Base-by-base conservation (phyloP, 495 filamentous ascomycete species). In the Podospora pseudopauciseta region DNA sequence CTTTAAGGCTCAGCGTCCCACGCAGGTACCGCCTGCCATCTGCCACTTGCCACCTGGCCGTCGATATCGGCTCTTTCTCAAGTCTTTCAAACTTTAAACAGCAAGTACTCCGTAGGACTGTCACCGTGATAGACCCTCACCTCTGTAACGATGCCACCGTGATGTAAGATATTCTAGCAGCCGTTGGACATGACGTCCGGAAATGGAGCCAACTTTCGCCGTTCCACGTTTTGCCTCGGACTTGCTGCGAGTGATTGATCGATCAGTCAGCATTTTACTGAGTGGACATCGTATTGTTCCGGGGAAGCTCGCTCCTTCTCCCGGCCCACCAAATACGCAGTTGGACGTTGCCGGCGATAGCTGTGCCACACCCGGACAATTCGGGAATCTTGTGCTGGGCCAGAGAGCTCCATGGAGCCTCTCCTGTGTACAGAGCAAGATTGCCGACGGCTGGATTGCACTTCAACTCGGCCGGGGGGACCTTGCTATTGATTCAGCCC, bases 131-230 rank as follows among this genome's bases (percentile, higher is more conserved):
- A 32, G 30, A 19, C 55, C 55, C 39, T 49, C 5, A 20, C 55
- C 55, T 20, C n/a, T 18, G 55, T 58, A 11, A 58, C 55, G 55
- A 58, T 58, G 23, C 55, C 55, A 58, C 55, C 23, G 55, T 58
- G 19, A 58, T 58, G 55, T 58, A 58, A 4, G 55, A 7, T n/a
- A 18, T 49, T 3, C 39, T 3, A 49, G 15, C 3, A 49, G 39
- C 9, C 5, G 7, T 11, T 13, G 9, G 39, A 49, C 2, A 9
- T 11, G 7, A 11, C 39, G 13, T 49, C 39, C 15, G 2, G 9
- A 49, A 49, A 11, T 49, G 39, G 39, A 11, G 39, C 39, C 15
- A 49, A 18, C 15, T 49, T 49, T 49, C 39, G 39, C 15, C 39
- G 9, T 49, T 16, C 2, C 39, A 11, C 39, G 6, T 5, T 49